Conservation (phyloP, 768 basidiomycete species). For the Chalciporus sphaerocephalus region DNA sequence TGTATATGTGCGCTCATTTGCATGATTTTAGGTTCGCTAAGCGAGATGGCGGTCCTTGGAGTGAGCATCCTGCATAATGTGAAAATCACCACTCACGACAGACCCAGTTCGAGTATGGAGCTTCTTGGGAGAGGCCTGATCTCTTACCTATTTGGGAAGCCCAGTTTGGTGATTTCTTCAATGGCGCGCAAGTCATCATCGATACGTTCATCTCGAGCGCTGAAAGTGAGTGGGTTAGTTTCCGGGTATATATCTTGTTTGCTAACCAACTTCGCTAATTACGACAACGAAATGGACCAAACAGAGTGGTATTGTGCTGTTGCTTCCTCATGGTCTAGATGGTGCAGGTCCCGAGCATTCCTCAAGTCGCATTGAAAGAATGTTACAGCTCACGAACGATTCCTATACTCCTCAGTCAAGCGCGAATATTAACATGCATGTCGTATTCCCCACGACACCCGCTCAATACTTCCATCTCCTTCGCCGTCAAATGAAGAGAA, state of each 20-base stretch:
- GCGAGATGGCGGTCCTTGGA: slow-evolving; percentile 85
- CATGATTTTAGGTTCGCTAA: slow-evolving; percentile 61
- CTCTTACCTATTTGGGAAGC: slow-evolving; percentile 90
- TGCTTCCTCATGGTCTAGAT: slow-evolving; percentile 86
- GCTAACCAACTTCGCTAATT: not conserved
- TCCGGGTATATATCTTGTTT: too few relatives aligned
- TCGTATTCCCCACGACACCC: slow-evolving; percentile 82
- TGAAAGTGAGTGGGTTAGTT: slow-evolving; percentile 55
- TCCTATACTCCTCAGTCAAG: slow-evolving; percentile 34
- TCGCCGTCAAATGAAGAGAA: slow-evolving; percentile 78
- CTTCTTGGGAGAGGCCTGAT: slow-evolving; percentile 83
- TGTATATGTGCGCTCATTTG: not conserved
- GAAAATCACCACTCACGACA: slow-evolving; percentile 2
- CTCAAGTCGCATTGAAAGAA: slow-evolving; percentile 80
- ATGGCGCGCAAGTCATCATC: slow-evolving; percentile 83
- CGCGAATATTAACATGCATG: slow-evolving; percentile 74
- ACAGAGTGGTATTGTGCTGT: slow-evolving; percentile 82
- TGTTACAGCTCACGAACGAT: slow-evolving; percentile 90
- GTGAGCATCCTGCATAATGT: slow-evolving; percentile 38
- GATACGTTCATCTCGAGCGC: slow-evolving; percentile 84
- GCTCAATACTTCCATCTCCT: slow-evolving; percentile 92
- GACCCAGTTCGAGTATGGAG: slow-evolving; percentile 79
- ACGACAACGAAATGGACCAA: slow-evolving; percentile 83
- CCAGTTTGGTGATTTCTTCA: slow-evolving; percentile 94
- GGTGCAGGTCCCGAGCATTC: slow-evolving; percentile 95